These are phyloP conservation scores for Solanum sejunctum DNA, from an alignment of 257 asterid genomes.

Conservation along the genomic window DNA sequence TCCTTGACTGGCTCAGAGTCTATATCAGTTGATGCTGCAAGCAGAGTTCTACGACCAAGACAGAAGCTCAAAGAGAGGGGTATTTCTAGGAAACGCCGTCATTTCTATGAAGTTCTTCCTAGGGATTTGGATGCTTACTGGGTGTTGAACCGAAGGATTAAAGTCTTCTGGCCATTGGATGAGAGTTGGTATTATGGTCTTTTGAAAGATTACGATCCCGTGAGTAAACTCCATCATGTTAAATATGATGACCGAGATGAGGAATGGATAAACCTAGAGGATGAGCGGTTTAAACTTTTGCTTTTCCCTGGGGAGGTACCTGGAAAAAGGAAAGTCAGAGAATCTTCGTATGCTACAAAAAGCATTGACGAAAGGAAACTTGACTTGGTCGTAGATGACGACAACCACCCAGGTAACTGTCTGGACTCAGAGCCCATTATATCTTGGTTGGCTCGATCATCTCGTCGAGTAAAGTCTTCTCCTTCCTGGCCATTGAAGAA, in stretches of 20 bases:
- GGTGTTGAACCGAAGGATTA: conserved; percentile 68
- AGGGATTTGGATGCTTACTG: conserved; percentile 57
- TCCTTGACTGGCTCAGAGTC: conserved; percentile 36
- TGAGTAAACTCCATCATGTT: conserved; percentile 61
- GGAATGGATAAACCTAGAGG: conserved; percentile 81
- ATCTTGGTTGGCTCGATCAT: conserved; percentile 80
- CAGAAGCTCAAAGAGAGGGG: conserved; percentile 47
- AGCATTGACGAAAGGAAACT: conserved; percentile 19
- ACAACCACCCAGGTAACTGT: conserved; percentile 24
- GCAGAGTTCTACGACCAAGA: conserved; percentile 71
- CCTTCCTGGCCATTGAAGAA: conserved; percentile 42
- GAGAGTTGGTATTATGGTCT: conserved; percentile 91
- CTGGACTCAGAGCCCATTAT: conserved; percentile 84
- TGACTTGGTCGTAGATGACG: conserved; percentile 31
- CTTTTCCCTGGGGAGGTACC: conserved; percentile 88
- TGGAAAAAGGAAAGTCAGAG: conserved; percentile 26
- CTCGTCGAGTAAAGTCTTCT: conserved; percentile 56
- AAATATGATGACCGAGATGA: conserved; percentile 93
- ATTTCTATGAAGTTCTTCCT: conserved; percentile 68
- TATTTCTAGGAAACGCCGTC: conserved; percentile 71
- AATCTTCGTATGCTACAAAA: conserved; percentile 16
- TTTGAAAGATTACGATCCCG: conserved; percentile 69
- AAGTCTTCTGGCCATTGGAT: conserved; percentile 92
- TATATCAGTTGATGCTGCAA: conserved; percentile 39
- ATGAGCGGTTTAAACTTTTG: conserved; percentile 84